Evolutionary conservation across 805 yeast species (phyloP).

Genomic region (Wickerhamomyces rabaulensis): DNA sequence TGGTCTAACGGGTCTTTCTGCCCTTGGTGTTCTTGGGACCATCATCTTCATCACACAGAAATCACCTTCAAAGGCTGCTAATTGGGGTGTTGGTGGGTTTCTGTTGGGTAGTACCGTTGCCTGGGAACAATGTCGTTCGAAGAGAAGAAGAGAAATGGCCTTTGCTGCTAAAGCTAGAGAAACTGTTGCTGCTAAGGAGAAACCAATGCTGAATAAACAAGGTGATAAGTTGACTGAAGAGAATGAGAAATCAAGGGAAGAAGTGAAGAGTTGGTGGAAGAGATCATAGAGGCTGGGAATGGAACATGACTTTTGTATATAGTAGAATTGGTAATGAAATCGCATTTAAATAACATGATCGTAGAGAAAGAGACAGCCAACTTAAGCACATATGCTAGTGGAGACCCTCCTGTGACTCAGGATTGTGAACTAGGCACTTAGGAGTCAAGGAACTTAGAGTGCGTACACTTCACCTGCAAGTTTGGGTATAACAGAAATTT

Average conservation of each 20-base stretch:
- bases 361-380: no score
- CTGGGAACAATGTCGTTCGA: conserved; percentile 88
- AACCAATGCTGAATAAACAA: conserved; percentile 29
- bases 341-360: no score
- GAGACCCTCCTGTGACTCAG: no score
- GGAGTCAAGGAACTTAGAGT: no score
- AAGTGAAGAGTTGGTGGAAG: conserved; percentile 26
- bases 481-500: background rate
- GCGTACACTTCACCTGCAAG: no score
- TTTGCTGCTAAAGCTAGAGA: conserved; percentile 68
- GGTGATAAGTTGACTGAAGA: conserved; percentile 19
- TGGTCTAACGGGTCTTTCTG: conserved; percentile 66
- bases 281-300: conserved; percentile 3
- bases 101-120: conserved; percentile 75
- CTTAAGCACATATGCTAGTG: no score
- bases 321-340: background rate
- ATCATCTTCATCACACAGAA: conserved; percentile 65
- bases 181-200: conserved; percentile 31
- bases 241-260: conserved; percentile 21
- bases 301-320: background rate
- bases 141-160: conserved; percentile 58
- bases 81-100: conserved; percentile 83
- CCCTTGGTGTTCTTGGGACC: conserved; percentile 64
- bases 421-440: no score
- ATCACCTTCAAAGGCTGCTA: conserved; percentile 54